Percentiles rank a stretch among this genome's conserved stretches.
phyloP scores from a whole-genome alignment of 1,284 basidiomycete species.

The Malassezia nana region DNA sequence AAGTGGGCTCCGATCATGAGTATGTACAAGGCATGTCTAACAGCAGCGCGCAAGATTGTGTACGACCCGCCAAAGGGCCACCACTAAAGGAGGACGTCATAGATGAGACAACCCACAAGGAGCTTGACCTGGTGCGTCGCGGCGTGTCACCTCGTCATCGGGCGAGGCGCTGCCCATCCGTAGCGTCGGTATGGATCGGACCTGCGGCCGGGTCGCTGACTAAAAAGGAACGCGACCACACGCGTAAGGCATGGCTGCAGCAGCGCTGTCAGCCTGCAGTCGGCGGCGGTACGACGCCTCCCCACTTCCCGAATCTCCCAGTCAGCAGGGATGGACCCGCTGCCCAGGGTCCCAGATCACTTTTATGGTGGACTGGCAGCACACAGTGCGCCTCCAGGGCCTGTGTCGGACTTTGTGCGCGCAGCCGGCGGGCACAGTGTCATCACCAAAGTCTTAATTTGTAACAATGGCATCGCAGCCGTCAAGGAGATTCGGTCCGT shows the following conservation, averaged over 20 bases:
- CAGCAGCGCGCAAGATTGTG: constrained; percentile 27
- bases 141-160: background rate
- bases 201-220: background rate
- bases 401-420: constrained; percentile 84
- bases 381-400: constrained; percentile 67
- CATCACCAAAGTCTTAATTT: constrained; percentile 75
- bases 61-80: constrained; percentile 34
- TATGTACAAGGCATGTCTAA: background rate
- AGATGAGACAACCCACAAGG: background rate
- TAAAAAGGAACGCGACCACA: no score
- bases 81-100: constrained; percentile 8
- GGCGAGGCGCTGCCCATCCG: no score
- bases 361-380: constrained; percentile 76
- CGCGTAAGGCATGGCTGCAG: no score
- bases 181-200: no score
- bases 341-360: constrained; percentile 9
- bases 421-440: constrained; percentile 89
- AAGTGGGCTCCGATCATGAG: constrained; percentile 41
- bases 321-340: background rate
- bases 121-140: background rate
- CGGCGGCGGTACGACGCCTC: no score
- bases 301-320: no score
- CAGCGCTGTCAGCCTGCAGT: no score
- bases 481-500: constrained; percentile 99
- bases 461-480: constrained; percentile 76